Conservation (phyloP, 2,329 filamentous ascomycete genomes). For the Phialophora tarda region DNA sequence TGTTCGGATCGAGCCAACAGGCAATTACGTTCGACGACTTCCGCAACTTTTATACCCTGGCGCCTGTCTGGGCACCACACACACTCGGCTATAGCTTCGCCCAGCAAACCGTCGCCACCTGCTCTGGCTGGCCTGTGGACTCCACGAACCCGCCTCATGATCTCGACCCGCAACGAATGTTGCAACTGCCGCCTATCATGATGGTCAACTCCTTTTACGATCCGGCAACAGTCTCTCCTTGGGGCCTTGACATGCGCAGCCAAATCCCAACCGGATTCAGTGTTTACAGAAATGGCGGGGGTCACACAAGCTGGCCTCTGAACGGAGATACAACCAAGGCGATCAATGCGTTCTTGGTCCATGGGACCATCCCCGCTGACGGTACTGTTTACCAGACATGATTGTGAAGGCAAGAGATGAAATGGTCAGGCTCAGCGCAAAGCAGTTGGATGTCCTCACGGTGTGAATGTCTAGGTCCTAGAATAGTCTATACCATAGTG, state of each 20-base stretch:
- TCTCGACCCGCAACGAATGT: conserved; percentile 29
- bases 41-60: not conserved
- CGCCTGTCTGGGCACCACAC: conserved; percentile 22
- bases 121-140: conserved; percentile 50
- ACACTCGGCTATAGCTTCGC: not conserved
- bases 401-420: not conserved
- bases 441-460: too few species aligned
- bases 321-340: not conserved
- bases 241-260: conserved; percentile 39
- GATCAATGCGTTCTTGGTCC: conserved; percentile 15
- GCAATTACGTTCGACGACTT: not conserved
- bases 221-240: conserved; percentile 47
- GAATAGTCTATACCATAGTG: too few species aligned
- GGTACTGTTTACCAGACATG: not conserved
- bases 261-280: conserved; percentile 46
- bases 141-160: conserved; percentile 46
- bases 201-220: conserved; percentile 50
- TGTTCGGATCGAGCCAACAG: not conserved
- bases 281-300: conserved; percentile 47
- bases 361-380: conserved; percentile 16
- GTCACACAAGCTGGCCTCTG: conserved; percentile 13
- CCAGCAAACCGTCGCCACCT: conserved; percentile 35
- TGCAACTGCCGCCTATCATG: conserved; percentile 44
- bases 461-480: too few species aligned
- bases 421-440: not conserved